phyloP scores from a whole-genome alignment of 1,284 basidiomycete genomes.

The Pseudozyma flocculosa region DNA sequence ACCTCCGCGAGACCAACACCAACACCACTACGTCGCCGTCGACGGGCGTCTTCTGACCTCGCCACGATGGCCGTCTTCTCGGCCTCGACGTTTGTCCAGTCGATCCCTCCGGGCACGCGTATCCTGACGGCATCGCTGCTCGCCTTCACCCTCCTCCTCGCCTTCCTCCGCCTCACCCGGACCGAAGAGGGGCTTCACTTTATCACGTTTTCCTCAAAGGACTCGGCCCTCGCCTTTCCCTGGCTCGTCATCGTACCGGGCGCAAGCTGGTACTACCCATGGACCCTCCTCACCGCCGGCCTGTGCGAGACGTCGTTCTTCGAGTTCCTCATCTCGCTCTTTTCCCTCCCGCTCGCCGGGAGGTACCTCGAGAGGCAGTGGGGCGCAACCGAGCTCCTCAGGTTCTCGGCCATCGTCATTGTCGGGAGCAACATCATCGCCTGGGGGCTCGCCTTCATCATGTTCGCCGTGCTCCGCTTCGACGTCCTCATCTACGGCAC shows the following conservation, averaged over 20 bases:
- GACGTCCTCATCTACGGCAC: constrained; percentile 66
- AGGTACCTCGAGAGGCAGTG: constrained; percentile 90
- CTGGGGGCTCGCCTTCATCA: constrained; percentile 41
- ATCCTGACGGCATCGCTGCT: constrained; percentile 27
- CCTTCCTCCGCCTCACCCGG: constrained; percentile 30
- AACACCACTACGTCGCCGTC: too few species aligned
- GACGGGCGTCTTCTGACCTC: too few species aligned
- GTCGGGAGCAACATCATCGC: constrained; percentile 49
- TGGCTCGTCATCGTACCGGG: constrained; percentile 86
- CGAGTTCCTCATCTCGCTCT: constrained; percentile 77
- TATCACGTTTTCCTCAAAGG: constrained; percentile 50
- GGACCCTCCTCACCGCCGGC: constrained; percentile 80
- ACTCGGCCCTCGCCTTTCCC: constrained; percentile 63
- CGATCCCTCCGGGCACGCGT: constrained; percentile 27
- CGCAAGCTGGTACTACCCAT: constrained; percentile 80
- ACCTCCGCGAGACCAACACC: too few species aligned
- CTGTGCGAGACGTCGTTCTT: constrained; percentile 81
- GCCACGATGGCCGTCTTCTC: constrained; percentile 45
- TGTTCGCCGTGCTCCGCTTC: constrained; percentile 44
- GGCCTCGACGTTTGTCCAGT: constrained; percentile 27
- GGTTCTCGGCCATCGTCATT: constrained; percentile 74
- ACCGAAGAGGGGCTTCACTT: constrained; percentile 29
- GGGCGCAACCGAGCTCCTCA: constrained; percentile 80
- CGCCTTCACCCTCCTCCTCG: constrained; percentile 25
- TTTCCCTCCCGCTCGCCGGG: constrained; percentile 77